Base-by-base conservation (phyloP, 2,329 filamentous ascomycete species). In the Pyricularia sp. region DNA sequence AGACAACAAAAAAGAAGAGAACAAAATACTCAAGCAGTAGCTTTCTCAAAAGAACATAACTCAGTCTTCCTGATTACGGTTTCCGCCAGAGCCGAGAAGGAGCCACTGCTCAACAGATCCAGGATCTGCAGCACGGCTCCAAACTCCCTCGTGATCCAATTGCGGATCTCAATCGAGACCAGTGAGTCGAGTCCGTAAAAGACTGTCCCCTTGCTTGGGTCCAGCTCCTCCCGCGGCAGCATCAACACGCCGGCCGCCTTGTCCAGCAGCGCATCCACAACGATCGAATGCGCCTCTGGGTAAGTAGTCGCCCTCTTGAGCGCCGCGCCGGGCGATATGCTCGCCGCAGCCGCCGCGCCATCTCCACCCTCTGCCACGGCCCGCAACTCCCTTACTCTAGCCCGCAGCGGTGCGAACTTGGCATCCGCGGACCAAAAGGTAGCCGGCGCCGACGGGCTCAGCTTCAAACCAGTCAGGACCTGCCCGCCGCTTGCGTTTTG, bases 141-240 rank as follows among this genome's bases (percentile, higher is more conserved):
- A 25, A 71, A 68, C 64, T 71, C 69, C n/a, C 70, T 55, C 5
- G 70, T 71, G 65, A 71, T 71, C 70, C 70, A 71, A 66, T 70
- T 71, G 20, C 70, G 67, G 68, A 71, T 71, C 64, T 71, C 70
- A 50, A 71, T 71, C 31, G 69, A 68, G 12, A 71, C 70, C 7
- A 71, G 68, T 36, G 70, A 71, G 59, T 71, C 70, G 25, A 71
- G 66, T 0, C 70, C 70, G 61, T 71, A 71, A 42, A 70, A 70
- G 58, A 69, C 68, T n/a, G 69, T 71, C 11, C 65, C 69, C 31
- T 69, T 70, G 68, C 58, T 69, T 6, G 69, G 68, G 25, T 70
- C 69, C 17, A 70, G 65, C 68, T 70, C 69, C 65, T 70, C 69
- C 11, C 68, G 68, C 9, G 68, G 68, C 42, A 70, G 66, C 69